phyloP scores from a whole-genome alignment of 257 asterid species.

The Pogostemon cablin region DNA sequence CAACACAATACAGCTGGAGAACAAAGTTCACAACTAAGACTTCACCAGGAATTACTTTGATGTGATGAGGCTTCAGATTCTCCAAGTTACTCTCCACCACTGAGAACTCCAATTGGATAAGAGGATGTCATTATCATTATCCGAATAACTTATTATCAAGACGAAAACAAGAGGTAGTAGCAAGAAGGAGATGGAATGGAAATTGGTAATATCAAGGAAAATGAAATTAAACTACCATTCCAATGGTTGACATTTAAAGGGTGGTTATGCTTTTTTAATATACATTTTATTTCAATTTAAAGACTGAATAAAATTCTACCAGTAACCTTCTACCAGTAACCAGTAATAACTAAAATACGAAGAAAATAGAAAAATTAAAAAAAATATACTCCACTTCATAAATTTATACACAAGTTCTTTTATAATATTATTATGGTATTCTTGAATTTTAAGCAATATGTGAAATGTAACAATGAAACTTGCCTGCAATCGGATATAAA shows the following conservation, averaged over 20 bases:
- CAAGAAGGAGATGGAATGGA: too few species aligned
- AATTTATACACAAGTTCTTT: neutral
- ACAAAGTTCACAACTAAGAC: slow-evolving; percentile 67
- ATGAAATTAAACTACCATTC: neutral
- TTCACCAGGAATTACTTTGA: slow-evolving; percentile 53
- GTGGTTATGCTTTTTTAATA: too few species aligned
- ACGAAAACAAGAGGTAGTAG: slow-evolving; percentile 4
- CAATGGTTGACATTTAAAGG: neutral
- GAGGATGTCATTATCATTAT: neutral
- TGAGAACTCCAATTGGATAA: slow-evolving; percentile 43
- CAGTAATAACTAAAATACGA: too few species aligned
- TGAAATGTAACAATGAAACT: neutral
- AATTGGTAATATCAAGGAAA: neutral
- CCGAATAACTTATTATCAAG: neutral
- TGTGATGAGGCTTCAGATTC: slow-evolving; percentile 48
- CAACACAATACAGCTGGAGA: slow-evolving; percentile 76
- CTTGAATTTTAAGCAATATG: neutral
- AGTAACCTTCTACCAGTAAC: too few species aligned
- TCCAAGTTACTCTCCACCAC: slow-evolving; percentile 63
- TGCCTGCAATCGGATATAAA: neutral
- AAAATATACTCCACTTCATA: too few species aligned
- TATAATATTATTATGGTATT: neutral
- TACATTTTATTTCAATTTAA: too few species aligned
- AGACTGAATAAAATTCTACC: too few species aligned
- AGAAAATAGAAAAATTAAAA: too few species aligned